These are phyloP conservation scores for Eimeria zaria DNA, from an alignment of 169 alveolate species.

Conservation along the genomic window DNA sequence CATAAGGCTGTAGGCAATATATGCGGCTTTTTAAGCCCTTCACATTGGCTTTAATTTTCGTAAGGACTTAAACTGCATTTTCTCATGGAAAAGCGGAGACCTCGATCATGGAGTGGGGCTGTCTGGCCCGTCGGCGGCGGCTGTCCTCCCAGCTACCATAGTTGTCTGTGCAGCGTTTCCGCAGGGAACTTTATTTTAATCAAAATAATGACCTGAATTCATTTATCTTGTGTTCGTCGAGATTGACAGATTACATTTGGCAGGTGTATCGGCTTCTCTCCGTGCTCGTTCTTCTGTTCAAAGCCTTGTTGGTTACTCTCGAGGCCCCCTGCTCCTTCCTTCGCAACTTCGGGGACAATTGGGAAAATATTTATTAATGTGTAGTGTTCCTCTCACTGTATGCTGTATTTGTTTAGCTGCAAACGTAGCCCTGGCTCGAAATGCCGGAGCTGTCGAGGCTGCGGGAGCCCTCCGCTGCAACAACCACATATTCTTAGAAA, in stretches of 20 bases:
- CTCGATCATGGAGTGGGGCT: background rate
- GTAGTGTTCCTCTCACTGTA: background rate
- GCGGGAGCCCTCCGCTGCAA: background rate
- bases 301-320: background rate
- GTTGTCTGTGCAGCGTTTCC: background rate
- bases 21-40: background rate
- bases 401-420: background rate
- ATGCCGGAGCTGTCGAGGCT: background rate
- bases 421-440: background rate
- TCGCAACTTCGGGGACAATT: background rate
- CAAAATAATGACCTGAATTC: background rate
- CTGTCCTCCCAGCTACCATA: background rate
- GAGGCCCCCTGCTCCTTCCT: background rate
- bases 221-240: background rate
- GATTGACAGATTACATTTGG: background rate
- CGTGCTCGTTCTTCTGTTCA: background rate
- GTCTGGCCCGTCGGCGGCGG: constrained; percentile 35
- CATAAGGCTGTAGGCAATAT: background rate
- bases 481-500: background rate
- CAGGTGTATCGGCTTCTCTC: constrained; percentile 1
- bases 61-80: background rate
- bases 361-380: background rate
- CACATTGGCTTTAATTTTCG: background rate
- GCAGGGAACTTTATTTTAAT: background rate
- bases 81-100: background rate